Conservation (phyloP, 345 rosid genomes). For the Populus nigra region DNA sequence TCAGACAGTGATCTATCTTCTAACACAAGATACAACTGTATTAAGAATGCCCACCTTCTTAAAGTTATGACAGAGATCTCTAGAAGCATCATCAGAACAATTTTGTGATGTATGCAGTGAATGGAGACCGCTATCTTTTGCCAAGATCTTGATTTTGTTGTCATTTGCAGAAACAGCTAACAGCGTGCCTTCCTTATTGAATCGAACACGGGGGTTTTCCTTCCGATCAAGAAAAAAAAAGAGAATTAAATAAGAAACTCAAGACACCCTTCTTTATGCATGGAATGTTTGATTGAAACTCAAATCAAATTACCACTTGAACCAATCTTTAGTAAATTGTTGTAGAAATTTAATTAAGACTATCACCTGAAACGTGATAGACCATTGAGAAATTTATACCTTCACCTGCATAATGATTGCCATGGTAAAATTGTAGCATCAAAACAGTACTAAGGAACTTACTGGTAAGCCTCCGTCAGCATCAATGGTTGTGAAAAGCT, state of each 20-base stretch:
- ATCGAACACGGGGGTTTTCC: conserved; percentile 29
- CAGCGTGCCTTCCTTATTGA: conserved; percentile 28
- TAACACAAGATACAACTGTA: neutral
- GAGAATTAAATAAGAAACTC: neutral
- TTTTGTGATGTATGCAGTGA: conserved; percentile 1
- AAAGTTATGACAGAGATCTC: conserved; percentile 23
- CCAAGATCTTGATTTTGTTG: conserved; percentile 25
- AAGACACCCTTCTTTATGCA: neutral
- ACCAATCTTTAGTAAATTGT: neutral
- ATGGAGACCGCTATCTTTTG: conserved; percentile 16
- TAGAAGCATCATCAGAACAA: conserved; percentile 16
- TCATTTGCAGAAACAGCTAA: conserved; percentile 28
- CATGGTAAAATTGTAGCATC: conserved; percentile 33
- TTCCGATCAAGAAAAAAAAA: neutral
- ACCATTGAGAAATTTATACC: conserved; percentile 12
- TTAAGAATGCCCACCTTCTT: conserved; percentile 31
- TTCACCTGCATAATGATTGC: conserved; percentile 21
- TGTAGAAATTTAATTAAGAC: neutral
- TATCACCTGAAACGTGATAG: neutral
- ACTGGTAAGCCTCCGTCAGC: conserved; percentile 34
- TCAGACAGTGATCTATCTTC: conserved; percentile 5
- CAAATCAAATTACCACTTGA: neutral
- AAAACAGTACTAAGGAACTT: conserved; percentile 27
- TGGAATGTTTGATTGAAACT: neutral
- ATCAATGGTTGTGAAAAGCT: conserved; percentile 20